Evolutionary conservation across 2,329 filamentous ascomycete genomes (phyloP).

Genomic region (Myrmaecium sp.): DNA sequence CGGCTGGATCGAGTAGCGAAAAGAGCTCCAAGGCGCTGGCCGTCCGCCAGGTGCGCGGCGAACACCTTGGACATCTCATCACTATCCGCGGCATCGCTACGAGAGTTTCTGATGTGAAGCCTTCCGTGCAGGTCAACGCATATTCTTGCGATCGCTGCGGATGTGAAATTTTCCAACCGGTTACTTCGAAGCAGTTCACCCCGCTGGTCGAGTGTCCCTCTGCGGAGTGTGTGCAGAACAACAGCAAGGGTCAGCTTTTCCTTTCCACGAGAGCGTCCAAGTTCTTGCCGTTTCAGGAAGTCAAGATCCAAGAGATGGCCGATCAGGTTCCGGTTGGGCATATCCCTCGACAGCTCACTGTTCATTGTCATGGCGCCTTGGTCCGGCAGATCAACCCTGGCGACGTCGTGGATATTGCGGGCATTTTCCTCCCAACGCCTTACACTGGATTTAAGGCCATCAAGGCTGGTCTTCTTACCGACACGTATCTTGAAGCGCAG

Average conservation of each 20-base stretch:
- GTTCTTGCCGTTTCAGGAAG: constrained; percentile 92
- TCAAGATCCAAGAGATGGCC: constrained; percentile 98
- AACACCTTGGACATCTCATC: constrained; percentile 84
- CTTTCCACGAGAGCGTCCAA: constrained; percentile 92
- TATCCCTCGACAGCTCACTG: constrained; percentile 78
- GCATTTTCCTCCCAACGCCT: constrained; percentile 90
- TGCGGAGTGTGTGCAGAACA: constrained; percentile 74
- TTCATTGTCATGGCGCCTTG: constrained; percentile 75
- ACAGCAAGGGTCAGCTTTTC: constrained; percentile 84
- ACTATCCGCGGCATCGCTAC: constrained; percentile 90
- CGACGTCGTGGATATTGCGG: constrained; percentile 83
- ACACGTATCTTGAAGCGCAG: constrained; percentile 93
- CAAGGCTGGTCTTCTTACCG: constrained; percentile 84
- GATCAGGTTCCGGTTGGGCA: constrained; percentile 97
- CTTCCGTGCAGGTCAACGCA: constrained; percentile 90
- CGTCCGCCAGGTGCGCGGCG: constrained; percentile 84
- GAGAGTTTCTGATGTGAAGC: constrained; percentile 93
- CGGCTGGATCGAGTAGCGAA: constrained; percentile 47
- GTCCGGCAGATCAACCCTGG: constrained; percentile 82
- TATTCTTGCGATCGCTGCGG: constrained; percentile 96
- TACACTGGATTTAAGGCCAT: constrained; percentile 99
- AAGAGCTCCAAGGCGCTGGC: constrained; percentile 50
- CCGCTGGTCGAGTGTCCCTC: constrained; percentile 80
- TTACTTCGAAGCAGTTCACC: constrained; percentile 78
- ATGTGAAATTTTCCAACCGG: constrained; percentile 92